Evolutionary conservation across 2,329 filamentous ascomycete genomes (phyloP).

Genomic region (Elsinoe batatas): DNA sequence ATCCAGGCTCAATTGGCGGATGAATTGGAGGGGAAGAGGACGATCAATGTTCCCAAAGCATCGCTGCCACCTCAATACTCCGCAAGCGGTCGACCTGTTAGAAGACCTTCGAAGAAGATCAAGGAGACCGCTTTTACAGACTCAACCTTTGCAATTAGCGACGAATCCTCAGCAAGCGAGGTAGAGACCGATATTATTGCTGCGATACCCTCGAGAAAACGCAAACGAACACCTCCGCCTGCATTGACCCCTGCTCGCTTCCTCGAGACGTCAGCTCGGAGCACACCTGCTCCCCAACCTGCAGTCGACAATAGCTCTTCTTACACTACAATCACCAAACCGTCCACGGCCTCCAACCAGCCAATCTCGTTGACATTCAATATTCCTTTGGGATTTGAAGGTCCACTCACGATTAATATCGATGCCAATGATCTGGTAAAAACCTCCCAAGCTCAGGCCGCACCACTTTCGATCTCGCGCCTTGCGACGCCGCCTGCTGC

Average conservation of each 20-base stretch:
- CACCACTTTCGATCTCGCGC: too few species aligned
- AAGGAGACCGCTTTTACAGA: slow-evolving; percentile 32
- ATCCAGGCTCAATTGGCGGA: neutral
- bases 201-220: slow-evolving; percentile 20
- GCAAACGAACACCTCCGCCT: slow-evolving; percentile 23
- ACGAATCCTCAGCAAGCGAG: slow-evolving; percentile 24
- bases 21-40: neutral
- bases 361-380: slow-evolving; percentile 37
- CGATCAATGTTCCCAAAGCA: neutral
- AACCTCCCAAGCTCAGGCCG: neutral
- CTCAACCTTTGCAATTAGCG: slow-evolving; percentile 28
- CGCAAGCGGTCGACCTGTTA: slow-evolving; percentile 34
- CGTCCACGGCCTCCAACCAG: slow-evolving; percentile 9
- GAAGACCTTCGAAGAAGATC: slow-evolving; percentile 25
- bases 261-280: slow-evolving; percentile 25
- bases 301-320: slow-evolving; percentile 19
- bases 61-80: slow-evolving; percentile 4
- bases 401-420: slow-evolving; percentile 36
- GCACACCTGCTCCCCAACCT: slow-evolving; percentile 24
- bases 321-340: neutral
- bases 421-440: slow-evolving; percentile 21
- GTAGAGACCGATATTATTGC: slow-evolving; percentile 27
- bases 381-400: slow-evolving; percentile 35
- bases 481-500: neutral
- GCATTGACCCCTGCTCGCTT: slow-evolving; percentile 25